These are phyloP conservation scores for Piper betle DNA, from an alignment of 164 flowering plant species.

Conservation along the genomic window DNA sequence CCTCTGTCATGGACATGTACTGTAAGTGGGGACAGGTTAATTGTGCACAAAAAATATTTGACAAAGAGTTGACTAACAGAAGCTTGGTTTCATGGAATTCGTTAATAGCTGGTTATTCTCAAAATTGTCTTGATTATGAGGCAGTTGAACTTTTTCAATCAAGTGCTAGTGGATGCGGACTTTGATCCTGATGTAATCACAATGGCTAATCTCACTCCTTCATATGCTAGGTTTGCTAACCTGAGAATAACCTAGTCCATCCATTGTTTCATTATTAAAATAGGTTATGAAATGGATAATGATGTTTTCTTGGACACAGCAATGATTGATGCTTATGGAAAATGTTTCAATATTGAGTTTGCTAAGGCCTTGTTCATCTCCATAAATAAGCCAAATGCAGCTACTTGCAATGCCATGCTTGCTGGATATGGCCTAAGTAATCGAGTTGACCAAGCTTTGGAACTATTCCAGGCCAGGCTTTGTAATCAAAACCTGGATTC, in stretches of 20 bases:
- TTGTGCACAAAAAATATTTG: slow-evolving; percentile 18
- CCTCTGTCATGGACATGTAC: slow-evolving; percentile 28
- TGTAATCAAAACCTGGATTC: slow-evolving; percentile 11
- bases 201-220: slow-evolving; percentile 27
- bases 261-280: slow-evolving; percentile 24
- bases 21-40: slow-evolving; percentile 24
- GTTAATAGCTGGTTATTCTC: slow-evolving; percentile 23
- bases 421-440: slow-evolving; percentile 16
- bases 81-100: slow-evolving; percentile 35
- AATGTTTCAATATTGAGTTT: slow-evolving; percentile 21
- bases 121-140: slow-evolving; percentile 21
- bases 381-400: slow-evolving; percentile 14
- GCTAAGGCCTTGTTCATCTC: slow-evolving; percentile 17
- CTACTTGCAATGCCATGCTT: slow-evolving; percentile 30
- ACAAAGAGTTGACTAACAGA: slow-evolving; percentile 20
- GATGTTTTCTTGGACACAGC: slow-evolving; percentile 29
- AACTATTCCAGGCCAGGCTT: slow-evolving; percentile 19
- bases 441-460: slow-evolving; percentile 10
- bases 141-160: slow-evolving; percentile 17
- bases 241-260: slow-evolving; percentile 8
- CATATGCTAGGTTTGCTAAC: slow-evolving; percentile 19
- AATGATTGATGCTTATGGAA: slow-evolving; percentile 31
- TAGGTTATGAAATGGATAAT: slow-evolving; percentile 14
- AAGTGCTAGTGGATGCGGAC: slow-evolving; percentile 14
- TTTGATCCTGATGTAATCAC: slow-evolving; percentile 25